Evolutionary conservation across 1,284 basidiomycete genomes (phyloP).

Genomic region (Irpex sp.): DNA sequence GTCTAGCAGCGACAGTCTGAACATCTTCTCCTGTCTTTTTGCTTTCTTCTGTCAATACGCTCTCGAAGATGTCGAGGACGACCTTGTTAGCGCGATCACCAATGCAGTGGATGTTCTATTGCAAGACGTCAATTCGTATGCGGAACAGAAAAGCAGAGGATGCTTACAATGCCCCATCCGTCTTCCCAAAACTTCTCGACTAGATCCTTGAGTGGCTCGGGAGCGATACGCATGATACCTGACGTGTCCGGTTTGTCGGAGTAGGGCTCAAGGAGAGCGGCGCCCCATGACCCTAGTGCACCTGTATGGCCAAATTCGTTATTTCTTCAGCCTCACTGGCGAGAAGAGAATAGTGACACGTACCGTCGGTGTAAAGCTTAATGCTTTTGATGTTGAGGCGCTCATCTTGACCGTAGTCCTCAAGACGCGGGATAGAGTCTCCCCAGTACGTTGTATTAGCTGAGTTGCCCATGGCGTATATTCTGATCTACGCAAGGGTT

Average conservation of each 20-base stretch:
- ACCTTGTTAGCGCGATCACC: slow-evolving; percentile 87
- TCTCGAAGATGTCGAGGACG: slow-evolving; percentile 78
- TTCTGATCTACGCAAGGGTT: slow-evolving; percentile 46
- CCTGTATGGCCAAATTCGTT: slow-evolving; percentile 36
- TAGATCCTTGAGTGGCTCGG: slow-evolving; percentile 48
- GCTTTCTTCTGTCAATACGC: slow-evolving; percentile 30
- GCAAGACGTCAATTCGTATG: not conserved
- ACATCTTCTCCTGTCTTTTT: slow-evolving; percentile 18
- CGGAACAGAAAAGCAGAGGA: not conserved
- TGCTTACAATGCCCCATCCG: slow-evolving; percentile 69
- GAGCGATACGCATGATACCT: slow-evolving; percentile 65
- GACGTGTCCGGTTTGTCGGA: slow-evolving; percentile 68
- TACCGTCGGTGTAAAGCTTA: slow-evolving; percentile 82
- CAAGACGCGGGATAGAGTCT: slow-evolving; percentile 53
- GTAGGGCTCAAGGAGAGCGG: slow-evolving; percentile 85
- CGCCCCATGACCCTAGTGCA: slow-evolving; percentile 89
- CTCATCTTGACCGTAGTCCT: slow-evolving; percentile 58
- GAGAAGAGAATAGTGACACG: slow-evolving; percentile 6
- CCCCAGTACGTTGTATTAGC: slow-evolving; percentile 66
- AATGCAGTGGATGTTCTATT: slow-evolving; percentile 87
- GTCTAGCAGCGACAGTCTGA: slow-evolving; percentile 38
- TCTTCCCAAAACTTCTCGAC: slow-evolving; percentile 66
- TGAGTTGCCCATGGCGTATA: slow-evolving; percentile 74
- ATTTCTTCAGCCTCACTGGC: not conserved
- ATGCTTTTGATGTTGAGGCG: slow-evolving; percentile 72